Base-by-base conservation (phyloP, 306 rosid species). In the Pyrus betulifolia region DNA sequence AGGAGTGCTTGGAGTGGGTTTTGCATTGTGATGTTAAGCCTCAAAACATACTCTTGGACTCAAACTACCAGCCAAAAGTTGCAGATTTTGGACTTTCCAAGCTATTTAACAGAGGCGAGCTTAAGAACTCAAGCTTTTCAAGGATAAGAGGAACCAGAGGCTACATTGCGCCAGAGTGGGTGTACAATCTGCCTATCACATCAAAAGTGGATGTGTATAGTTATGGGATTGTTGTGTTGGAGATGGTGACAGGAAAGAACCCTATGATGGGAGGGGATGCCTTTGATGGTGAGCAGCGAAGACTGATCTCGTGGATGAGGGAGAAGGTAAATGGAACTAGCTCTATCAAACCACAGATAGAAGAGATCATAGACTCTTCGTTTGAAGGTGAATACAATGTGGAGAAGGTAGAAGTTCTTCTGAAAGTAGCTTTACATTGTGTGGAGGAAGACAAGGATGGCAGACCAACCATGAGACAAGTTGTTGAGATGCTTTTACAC, bases 1-100 rank as follows among this genome's bases (percentile, higher is more conserved):
- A 90, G 4, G 92, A 86, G 67, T 90, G 96, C 75, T 83, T 85
- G 76, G 95, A 90, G 71, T 90, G 96, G 92, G 82, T 88, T 72
- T 74, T 91, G n/a, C 97, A 89, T 27, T 91, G 91, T 23, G 97
- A 91, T 46, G 89, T 87, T 31, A 91, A 87, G 85, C 94, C 92
- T 71, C 88, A 87, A 8, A 91, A 91, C 68, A 87, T 89, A 72
- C 88, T 91, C 6, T 59, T 91, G 6, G 86, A 86, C 78, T 74
- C 85, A 2, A 66, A 78, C 18, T 87, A 74, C 49, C 72, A 72
- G 3, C 91, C 94, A 23, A 91, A 91, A 69, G 94, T 91, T 0
- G 91, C 91, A 4, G 89, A 91, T 85, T 90, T 88, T 58, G 96
- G 87, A 11, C 18, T 90, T 35, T 90, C 92, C 4, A 88, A 90